Base-by-base conservation (phyloP, 768 basidiomycete genomes). In the Kwoniella sp. region DNA sequence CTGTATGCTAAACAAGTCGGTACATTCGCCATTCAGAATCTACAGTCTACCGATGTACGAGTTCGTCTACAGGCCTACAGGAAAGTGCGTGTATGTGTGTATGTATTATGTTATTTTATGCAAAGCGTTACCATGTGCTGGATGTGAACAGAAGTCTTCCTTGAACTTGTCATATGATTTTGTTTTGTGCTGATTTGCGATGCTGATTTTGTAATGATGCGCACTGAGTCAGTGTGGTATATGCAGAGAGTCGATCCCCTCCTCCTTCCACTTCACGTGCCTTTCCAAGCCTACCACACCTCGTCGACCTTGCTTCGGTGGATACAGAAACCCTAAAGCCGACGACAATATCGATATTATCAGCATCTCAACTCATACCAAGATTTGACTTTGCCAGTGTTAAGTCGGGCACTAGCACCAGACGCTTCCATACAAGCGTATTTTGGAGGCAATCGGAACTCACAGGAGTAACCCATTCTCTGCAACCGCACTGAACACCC, bases 381-480 rank as follows among this genome's bases (percentile, higher is more conserved):
- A 37, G 30, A 34, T 29, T 22, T 22, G 23, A 11, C 50, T 11
- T 22, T 26, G 54, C 25, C 30, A 11, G 23, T 25, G n/a, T n/a
- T n/a, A n/a, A n/a, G n/a, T n/a, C n/a, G n/a, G n/a, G n/a, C n/a
- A n/a, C n/a, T n/a, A n/a, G n/a, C n/a, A n/a, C n/a, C n/a, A n/a
- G n/a, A n/a, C n/a, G n/a, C n/a, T n/a, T n/a, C n/a, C n/a, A n/a
- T n/a, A n/a, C n/a, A n/a, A n/a, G n/a, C n/a, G n/a, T 5, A 28
- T 28, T 13, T 47, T 20, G 50, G 8, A 51, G 31, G 34, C 23
- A 58, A 58, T 7, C 2, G 45, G 30, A 52, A 69, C 89, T 75
- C 71, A 93, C 93, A 50, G 93, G 93, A 9, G 88, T 89, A 28
- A 95, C 90, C 93, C 93, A 97, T 74, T 88, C 87, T 72, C 89